These are phyloP conservation scores for Apiospora sp. DNA, from an alignment of 2,329 filamentous ascomycete genomes.

Conservation along the genomic window DNA sequence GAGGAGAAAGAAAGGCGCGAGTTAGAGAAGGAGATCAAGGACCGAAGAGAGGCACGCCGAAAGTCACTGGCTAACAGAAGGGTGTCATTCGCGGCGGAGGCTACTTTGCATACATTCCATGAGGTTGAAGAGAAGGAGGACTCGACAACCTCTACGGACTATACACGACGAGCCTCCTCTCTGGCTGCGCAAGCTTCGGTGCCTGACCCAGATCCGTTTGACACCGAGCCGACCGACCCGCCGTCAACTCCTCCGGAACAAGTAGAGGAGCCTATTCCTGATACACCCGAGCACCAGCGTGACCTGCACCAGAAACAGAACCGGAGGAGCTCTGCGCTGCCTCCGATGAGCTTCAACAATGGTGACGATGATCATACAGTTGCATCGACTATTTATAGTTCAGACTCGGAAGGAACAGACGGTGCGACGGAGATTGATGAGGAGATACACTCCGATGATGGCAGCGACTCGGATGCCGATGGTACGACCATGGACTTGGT, in stretches of 20 bases:
- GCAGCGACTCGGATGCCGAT: slow-evolving; percentile 68
- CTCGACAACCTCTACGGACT: slow-evolving; percentile 81
- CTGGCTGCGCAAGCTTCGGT: slow-evolving; percentile 47
- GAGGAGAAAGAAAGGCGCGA: slow-evolving; percentile 71
- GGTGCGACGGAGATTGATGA: slow-evolving; percentile 63
- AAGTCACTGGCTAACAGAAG: slow-evolving; percentile 93
- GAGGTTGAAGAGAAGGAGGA: slow-evolving; percentile 90
- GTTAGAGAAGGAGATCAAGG: slow-evolving; percentile 67
- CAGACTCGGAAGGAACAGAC: slow-evolving; percentile 66
- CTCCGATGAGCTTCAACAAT: slow-evolving; percentile 70
- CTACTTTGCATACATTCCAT: slow-evolving; percentile 96
- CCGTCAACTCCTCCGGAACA: slow-evolving; percentile 70
- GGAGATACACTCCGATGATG: slow-evolving; percentile 54
- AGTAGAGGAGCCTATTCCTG: slow-evolving; percentile 62
- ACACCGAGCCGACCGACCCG: slow-evolving; percentile 59
- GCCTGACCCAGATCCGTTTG: slow-evolving; percentile 36
- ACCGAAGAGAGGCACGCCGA: slow-evolving; percentile 85
- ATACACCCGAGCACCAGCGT: slow-evolving; percentile 71
- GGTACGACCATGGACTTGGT: slow-evolving; percentile 83
- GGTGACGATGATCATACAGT: slow-evolving; percentile 71
- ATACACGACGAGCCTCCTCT: slow-evolving; percentile 76
- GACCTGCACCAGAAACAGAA: slow-evolving; percentile 68
- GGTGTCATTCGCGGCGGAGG: slow-evolving; percentile 96
- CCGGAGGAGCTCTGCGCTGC: slow-evolving; percentile 72
- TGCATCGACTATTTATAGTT: slow-evolving; percentile 82